Conservation (phyloP, 352 stramenopile genomes). For the Globisporangium recalcitrans region DNA sequence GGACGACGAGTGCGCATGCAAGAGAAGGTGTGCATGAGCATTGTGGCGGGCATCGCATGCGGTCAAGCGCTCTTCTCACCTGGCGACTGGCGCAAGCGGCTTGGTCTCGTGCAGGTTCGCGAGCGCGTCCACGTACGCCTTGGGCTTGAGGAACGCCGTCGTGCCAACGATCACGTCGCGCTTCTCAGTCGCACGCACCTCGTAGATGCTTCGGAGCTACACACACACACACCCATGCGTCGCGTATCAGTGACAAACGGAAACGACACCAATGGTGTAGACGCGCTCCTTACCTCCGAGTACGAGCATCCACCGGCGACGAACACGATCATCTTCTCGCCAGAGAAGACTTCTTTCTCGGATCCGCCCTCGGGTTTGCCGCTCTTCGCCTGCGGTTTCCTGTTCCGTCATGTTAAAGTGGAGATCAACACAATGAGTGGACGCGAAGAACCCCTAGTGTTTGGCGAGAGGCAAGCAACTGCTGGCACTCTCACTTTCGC, state of each 20-base stretch:
- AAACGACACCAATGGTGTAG: background rate
- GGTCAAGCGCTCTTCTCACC: constrained; percentile 3
- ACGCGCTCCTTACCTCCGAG: constrained; percentile 71
- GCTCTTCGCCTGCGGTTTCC: constrained; percentile 26
- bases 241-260: background rate
- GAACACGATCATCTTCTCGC: constrained; percentile 94
- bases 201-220: constrained; percentile 78
- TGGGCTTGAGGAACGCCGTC: constrained; percentile 65
- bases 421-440: too few relatives aligned
- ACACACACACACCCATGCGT: too few relatives aligned
- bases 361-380: constrained; percentile 25
- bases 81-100: constrained; percentile 18
- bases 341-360: constrained; percentile 51
- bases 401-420: too few relatives aligned
- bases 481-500: constrained; percentile 71
- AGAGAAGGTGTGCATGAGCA: too few relatives aligned
- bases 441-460: background rate
- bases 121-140: constrained; percentile 51
- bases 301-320: constrained; percentile 92
- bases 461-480: too few relatives aligned
- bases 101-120: constrained; percentile 58
- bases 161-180: constrained; percentile 65
- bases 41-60: too few relatives aligned
- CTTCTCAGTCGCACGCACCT: constrained; percentile 60
- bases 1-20: too few relatives aligned